These are phyloP conservation scores for Gloeopeniophorella convolvens DNA, from an alignment of 768 basidiomycete species.

Conservation along the genomic window DNA sequence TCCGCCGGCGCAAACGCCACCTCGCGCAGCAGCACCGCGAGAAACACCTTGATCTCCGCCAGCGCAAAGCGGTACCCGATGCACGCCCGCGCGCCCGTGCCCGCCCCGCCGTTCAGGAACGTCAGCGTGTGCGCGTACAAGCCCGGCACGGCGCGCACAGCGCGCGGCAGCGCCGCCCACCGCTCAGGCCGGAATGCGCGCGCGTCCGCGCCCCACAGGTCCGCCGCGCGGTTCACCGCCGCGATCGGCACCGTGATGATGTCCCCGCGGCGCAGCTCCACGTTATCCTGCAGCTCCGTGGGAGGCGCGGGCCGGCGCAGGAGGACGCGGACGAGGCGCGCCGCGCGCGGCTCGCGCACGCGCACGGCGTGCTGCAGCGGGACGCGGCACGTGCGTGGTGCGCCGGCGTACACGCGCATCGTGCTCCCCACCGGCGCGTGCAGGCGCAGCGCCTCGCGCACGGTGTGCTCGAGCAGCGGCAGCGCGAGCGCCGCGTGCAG, in stretches of 20 bases:
- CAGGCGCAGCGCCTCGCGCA: constrained; percentile 51
- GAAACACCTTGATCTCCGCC: constrained; percentile 56
- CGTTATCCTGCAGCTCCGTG: not conserved
- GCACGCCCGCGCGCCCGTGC: constrained; percentile 43
- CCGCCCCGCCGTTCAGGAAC: constrained; percentile 45
- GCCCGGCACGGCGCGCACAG: constrained; percentile 39
- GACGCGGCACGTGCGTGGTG: constrained; percentile 39
- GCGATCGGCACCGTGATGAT: constrained; percentile 54
- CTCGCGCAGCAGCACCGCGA: constrained; percentile 52
- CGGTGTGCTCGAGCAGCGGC: constrained; percentile 54
- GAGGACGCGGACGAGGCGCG: not conserved
- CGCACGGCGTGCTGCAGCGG: constrained; percentile 34
- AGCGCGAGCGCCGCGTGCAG: constrained; percentile 27
- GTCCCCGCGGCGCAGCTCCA: constrained; percentile 35
- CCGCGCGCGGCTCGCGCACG: constrained; percentile 13
- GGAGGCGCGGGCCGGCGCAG: not conserved
- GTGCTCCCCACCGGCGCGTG: constrained; percentile 53
- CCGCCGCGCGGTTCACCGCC: constrained; percentile 47
- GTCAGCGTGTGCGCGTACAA: constrained; percentile 49
- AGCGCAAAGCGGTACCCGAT: constrained; percentile 59
- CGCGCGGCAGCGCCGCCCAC: constrained; percentile 38
- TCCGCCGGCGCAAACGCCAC: constrained; percentile 48
- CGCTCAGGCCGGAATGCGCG: constrained; percentile 53
- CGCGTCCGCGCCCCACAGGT: constrained; percentile 65
- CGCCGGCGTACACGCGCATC: constrained; percentile 44